Evolutionary conservation across 2,329 filamentous ascomycete species (phyloP), one percentile per base, ranked within the genome.

Genomic region (Claviceps spartinae): DNA sequence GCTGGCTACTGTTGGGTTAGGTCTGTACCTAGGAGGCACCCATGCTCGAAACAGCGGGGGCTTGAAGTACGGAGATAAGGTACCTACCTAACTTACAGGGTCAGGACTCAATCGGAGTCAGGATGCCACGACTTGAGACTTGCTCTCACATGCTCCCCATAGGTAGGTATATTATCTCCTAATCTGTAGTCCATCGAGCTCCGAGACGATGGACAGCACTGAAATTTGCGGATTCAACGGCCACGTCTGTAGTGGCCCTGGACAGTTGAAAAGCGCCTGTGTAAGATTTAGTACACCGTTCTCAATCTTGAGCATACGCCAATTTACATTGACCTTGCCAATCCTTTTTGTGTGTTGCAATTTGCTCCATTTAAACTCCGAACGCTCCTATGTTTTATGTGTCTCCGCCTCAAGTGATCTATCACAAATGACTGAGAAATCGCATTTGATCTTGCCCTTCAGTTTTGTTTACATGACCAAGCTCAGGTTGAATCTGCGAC

Each of bases 141-240:
- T 36, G 55, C 57, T 16, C 47, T 56, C 26, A 48, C 44, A 16
- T 8, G 26, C 26, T 26, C 26, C 7, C 26, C 6, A 26, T 26
- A 26, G 26, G 26, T 8, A 26, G 24, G 24, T 26, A 26, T 4
- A 22, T 22, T 22, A 22, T 2, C 20, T 20, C 24, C 26, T 26
- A 30, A 30, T 8, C 26, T 7, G 38, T 57, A n/a, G 54, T 57
- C 4, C 50, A 53, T 20, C 56, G 54, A 45, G 40, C 26, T 6
- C 51, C 52, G 11, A 34, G 30, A 34, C 30, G 30, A 34, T 34
- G 9, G 30, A 34, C 9, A 34, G 4, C 30, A 34, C 30, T 34
- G 30, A 11, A 34, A 34, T 11, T 34, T 4, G 30, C 30, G 30
- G 30, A 34, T 34, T 34, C 4, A 9, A 34, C 30, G 9, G 30